phyloP scores from a whole-genome alignment of 306 rosid species.

The Ormosia emarginata region DNA sequence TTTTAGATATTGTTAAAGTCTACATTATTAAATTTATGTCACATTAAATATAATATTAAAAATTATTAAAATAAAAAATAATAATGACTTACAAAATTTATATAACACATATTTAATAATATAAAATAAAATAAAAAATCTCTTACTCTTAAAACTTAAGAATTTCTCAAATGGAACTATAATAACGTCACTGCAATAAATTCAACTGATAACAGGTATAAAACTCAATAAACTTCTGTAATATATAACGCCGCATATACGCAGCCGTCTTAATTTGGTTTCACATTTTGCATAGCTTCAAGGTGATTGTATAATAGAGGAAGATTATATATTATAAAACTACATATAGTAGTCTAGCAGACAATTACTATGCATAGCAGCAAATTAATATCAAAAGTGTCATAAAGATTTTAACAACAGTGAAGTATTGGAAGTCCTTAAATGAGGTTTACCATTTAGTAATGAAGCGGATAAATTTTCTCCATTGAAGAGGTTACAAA shows the following conservation, averaged over 20 bases:
- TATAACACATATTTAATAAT: no score
- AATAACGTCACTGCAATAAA: neutral
- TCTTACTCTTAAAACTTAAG: no score
- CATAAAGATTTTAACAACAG: neutral
- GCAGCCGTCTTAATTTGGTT: neutral
- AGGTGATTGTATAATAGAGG: neutral
- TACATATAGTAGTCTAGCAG: neutral
- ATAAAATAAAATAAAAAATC: no score
- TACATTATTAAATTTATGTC: no score
- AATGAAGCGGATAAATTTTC: constrained; percentile 94
- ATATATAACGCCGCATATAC: neutral
- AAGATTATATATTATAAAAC: neutral
- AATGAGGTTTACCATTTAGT: constrained; percentile 42
- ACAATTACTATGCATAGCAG: neutral
- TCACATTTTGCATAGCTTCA: neutral
- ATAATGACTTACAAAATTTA: no score
- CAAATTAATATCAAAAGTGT: constrained; percentile 1
- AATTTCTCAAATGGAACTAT: neutral
- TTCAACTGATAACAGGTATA: neutral
- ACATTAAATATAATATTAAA: no score
- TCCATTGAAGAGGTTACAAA: constrained; percentile 36
- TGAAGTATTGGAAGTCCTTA: constrained; percentile 8
- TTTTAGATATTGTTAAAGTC: no score
- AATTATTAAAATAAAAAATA: no score
- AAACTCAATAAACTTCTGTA: neutral